phyloP scores from a whole-genome alignment of 2,329 filamentous ascomycete species.

The Ceratocystis albifundus region DNA sequence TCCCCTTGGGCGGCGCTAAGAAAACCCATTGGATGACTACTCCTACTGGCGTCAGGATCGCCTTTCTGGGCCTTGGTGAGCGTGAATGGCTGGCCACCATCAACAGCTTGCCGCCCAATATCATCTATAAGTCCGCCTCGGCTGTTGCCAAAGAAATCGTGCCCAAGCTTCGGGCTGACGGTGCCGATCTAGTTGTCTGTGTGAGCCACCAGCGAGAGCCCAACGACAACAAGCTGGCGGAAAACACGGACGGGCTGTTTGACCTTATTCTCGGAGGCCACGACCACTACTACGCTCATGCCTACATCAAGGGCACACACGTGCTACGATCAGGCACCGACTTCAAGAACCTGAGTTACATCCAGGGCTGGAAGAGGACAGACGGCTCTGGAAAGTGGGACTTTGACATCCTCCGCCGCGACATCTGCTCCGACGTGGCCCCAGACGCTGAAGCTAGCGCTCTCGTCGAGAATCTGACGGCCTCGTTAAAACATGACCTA shows the following conservation, averaged over 20 bases:
- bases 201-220: slow-evolving; percentile 79
- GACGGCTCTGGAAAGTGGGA: slow-evolving; percentile 50
- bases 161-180: slow-evolving; percentile 58
- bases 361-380: slow-evolving; percentile 52
- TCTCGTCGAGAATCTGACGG: slow-evolving; percentile 46
- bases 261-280: slow-evolving; percentile 83
- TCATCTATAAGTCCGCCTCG: slow-evolving; percentile 70
- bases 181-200: slow-evolving; percentile 72
- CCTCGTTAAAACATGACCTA: slow-evolving; percentile 61
- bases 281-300: slow-evolving; percentile 78
- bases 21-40: slow-evolving; percentile 66
- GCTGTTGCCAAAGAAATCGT: slow-evolving; percentile 65
- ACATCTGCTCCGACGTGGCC: slow-evolving; percentile 57
- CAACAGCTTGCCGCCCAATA: slow-evolving; percentile 68
- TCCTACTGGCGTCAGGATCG: slow-evolving; percentile 75
- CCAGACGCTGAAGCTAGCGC: slow-evolving; percentile 24
- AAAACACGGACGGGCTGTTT: slow-evolving; percentile 59
- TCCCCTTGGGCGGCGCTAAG: slow-evolving; percentile 63
- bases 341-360: slow-evolving; percentile 84
- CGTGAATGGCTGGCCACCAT: slow-evolving; percentile 84
- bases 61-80: slow-evolving; percentile 75
- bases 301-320: slow-evolving; percentile 65
- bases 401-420: slow-evolving; percentile 63
- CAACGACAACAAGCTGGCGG: slow-evolving; percentile 76
- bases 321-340: slow-evolving; percentile 80